Evolutionary conservation across 306 rosid species (phyloP).

Genomic region (Lablab purpureus): DNA sequence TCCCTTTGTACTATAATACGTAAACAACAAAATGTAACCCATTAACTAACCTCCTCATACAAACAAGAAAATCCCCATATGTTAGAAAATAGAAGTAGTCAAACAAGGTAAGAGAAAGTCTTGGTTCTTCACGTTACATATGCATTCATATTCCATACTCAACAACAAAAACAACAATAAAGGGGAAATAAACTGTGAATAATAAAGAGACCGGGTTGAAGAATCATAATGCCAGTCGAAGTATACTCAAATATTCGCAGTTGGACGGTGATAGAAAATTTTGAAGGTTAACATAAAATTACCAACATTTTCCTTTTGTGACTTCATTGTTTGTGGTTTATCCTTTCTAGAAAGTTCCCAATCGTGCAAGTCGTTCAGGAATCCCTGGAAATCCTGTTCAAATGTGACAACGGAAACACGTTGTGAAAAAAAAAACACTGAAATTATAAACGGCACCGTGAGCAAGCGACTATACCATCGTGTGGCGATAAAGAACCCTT

Average conservation of each 20-base stretch:
- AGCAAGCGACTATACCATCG: conserved; percentile 33
- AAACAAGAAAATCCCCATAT: conserved; percentile 8
- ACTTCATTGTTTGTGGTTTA: conserved; percentile 57
- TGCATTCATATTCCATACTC: background rate
- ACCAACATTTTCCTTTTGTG: conserved; percentile 67
- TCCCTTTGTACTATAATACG: background rate
- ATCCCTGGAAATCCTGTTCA: conserved; percentile 89
- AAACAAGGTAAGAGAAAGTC: background rate
- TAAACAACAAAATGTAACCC: background rate
- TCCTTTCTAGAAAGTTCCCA: conserved; percentile 88
- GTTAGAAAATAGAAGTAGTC: conserved; percentile 21
- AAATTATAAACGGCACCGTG: background rate
- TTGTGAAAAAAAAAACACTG: background rate
- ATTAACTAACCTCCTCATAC: background rate
- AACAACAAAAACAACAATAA: background rate
- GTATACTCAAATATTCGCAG: background rate
- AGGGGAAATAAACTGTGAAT: background rate
- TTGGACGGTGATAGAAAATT: conserved; percentile 11
- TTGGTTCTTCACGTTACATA: conserved; percentile 11
- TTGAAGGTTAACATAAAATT: conserved; percentile 35
- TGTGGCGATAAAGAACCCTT: conserved; percentile 12
- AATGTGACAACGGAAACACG: background rate
- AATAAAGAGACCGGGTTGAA: background rate
- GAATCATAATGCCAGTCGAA: background rate
- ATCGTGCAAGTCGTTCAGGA: conserved; percentile 93